Conservation (phyloP, 83 land plant genomes). For the Picea abies region DNA sequence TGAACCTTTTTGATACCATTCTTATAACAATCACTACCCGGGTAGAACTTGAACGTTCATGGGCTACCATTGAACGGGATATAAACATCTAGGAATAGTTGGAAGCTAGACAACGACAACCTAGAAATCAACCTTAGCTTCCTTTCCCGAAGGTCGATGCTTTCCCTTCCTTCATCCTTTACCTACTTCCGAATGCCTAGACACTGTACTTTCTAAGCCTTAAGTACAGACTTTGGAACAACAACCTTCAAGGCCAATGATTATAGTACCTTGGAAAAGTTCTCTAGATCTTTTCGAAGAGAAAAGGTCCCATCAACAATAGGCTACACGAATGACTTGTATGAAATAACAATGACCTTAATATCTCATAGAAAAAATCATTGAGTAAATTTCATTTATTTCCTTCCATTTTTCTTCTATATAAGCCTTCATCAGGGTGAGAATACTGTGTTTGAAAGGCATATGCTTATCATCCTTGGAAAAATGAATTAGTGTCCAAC, state of each 20-base stretch:
- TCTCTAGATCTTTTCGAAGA: slow-evolving; percentile 84
- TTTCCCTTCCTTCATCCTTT: too few relatives aligned
- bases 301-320: slow-evolving; percentile 51
- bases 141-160: too few relatives aligned
- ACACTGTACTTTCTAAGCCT: too few relatives aligned
- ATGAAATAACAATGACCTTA: slow-evolving; percentile 76
- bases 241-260: slow-evolving; percentile 58
- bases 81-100: too few relatives aligned
- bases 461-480: slow-evolving; percentile 31
- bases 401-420: slow-evolving; percentile 38
- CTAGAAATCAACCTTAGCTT: too few relatives aligned
- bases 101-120: too few relatives aligned
- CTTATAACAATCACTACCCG: too few relatives aligned
- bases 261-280: slow-evolving; percentile 83
- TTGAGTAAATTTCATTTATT: slow-evolving; percentile 76
- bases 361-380: slow-evolving; percentile 80
- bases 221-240: too few relatives aligned
- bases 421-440: slow-evolving; percentile 35
- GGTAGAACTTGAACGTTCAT: too few relatives aligned
- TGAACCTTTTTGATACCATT: too few relatives aligned
- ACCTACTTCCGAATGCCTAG: too few relatives aligned
- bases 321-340: slow-evolving; percentile 83
- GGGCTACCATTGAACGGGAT: too few relatives aligned
- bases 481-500: slow-evolving; percentile 31
- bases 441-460: slow-evolving; percentile 31